Percentiles rank a stretch among this genome's conserved stretches.
phyloP scores from a whole-genome alignment of 495 filamentous ascomycete genomes.

The Annulohypoxylon bovei region DNA sequence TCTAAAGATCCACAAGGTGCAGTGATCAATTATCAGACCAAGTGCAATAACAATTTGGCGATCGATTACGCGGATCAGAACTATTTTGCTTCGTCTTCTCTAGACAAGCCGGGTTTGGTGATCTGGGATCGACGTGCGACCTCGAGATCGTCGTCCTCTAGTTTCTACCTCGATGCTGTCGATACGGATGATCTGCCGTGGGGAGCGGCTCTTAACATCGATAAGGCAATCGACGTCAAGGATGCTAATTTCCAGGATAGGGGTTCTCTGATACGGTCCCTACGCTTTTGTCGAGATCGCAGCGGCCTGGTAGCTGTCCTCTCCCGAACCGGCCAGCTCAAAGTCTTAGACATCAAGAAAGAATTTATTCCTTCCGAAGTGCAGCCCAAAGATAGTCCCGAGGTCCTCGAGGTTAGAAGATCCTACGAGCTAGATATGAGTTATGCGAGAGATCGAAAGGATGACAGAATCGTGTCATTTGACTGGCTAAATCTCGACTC shows the following conservation, averaged over 20 bases:
- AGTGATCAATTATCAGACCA: constrained; percentile 71
- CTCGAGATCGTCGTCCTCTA: constrained; percentile 55
- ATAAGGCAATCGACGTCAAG: constrained; percentile 67
- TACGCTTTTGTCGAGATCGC: constrained; percentile 81
- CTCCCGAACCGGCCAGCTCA: constrained; percentile 81
- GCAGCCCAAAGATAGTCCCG: constrained; percentile 55
- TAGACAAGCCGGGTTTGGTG: constrained; percentile 74
- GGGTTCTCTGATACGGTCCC: constrained; percentile 72
- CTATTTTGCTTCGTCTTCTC: constrained; percentile 89
- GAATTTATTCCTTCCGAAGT: constrained; percentile 60
- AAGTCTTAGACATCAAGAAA: constrained; percentile 73
- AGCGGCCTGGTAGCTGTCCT: constrained; percentile 78
- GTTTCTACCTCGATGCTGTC: constrained; percentile 57
- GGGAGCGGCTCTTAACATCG: constrained; percentile 72
- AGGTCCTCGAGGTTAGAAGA: constrained; percentile 60
- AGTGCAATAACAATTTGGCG: constrained; percentile 88
- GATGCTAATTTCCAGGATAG: constrained; percentile 56
- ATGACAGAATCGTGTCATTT: constrained; percentile 80
- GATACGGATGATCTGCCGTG: constrained; percentile 61
- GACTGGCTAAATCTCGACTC: constrained; percentile 79
- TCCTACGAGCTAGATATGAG: constrained; percentile 64
- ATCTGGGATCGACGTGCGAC: constrained; percentile 89
- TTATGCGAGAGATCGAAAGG: constrained; percentile 60
- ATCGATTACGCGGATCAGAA: constrained; percentile 92
- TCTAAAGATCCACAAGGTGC: constrained; percentile 62